Percentiles rank a stretch among this genome's conserved stretches.
phyloP scores from a whole-genome alignment of 75 land plant species.

The Pinus albicaulis region DNA sequence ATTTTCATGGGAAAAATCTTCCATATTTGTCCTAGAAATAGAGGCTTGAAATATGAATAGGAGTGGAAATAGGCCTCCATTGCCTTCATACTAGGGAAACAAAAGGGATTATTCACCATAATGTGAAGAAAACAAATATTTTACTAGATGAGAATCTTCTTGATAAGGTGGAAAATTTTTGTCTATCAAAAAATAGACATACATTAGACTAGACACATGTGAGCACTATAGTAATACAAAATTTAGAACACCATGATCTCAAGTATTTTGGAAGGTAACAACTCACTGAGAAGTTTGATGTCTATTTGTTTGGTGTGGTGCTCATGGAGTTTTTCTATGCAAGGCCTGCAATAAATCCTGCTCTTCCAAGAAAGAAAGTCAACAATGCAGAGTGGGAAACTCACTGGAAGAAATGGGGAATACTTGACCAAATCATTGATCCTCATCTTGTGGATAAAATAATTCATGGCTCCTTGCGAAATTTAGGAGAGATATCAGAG shows the following conservation, averaged over 20 bases:
- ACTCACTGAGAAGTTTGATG: slow-evolving; percentile 72
- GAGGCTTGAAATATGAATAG: slow-evolving; percentile 87
- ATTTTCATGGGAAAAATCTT: slow-evolving; percentile 63
- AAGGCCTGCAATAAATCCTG: slow-evolving; percentile 74
- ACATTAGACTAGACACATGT: slow-evolving; percentile 51
- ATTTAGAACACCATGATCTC: slow-evolving; percentile 50
- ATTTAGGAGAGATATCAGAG: slow-evolving; percentile 74
- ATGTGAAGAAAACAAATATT: slow-evolving; percentile 57
- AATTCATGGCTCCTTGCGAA: slow-evolving; percentile 42
- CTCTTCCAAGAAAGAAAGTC: slow-evolving; percentile 75
- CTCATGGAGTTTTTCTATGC: slow-evolving; percentile 83
- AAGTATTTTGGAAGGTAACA: slow-evolving; percentile 54
- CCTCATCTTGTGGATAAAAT: slow-evolving; percentile 42
- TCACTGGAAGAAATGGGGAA: slow-evolving; percentile 56
- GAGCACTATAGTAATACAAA: slow-evolving; percentile 56
- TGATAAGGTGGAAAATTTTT: slow-evolving; percentile 50
- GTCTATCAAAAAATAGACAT: slow-evolving; percentile 45
- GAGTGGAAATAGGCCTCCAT: slow-evolving; percentile 81
- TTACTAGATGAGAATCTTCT: slow-evolving; percentile 37
- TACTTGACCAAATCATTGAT: slow-evolving; percentile 61
- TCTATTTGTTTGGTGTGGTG: slow-evolving; percentile 95
- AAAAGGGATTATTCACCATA: slow-evolving; percentile 51
- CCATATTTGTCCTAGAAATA: slow-evolving; percentile 72
- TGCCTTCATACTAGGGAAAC: slow-evolving; percentile 86
- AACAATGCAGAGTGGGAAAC: slow-evolving; percentile 88